Percentiles rank a stretch among this genome's conserved stretches.
Conservation (phyloP, 495 filamentous ascomycete species). For the Hyaloscypha finlandica region DNA sequence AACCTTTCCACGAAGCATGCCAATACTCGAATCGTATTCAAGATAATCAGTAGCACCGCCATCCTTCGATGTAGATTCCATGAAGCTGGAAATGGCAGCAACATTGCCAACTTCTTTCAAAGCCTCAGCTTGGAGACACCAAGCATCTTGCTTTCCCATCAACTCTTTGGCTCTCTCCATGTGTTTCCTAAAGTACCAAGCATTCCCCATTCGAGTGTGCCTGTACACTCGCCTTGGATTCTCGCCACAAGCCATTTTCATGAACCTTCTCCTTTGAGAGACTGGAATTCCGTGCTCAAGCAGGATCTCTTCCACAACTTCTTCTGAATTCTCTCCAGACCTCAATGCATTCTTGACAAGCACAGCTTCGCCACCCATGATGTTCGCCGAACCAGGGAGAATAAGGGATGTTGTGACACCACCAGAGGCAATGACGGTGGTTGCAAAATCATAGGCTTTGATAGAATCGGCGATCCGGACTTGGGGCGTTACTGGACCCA, state of each 20-base stretch:
- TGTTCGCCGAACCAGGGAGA: slow-evolving; percentile 64
- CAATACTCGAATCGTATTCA: slow-evolving; percentile 57
- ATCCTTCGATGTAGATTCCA: slow-evolving; percentile 13
- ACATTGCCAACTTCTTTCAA: slow-evolving; percentile 32
- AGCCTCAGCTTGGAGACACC: slow-evolving; percentile 54
- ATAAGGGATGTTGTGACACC: slow-evolving; percentile 69
- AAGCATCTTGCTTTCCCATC: slow-evolving; percentile 56
- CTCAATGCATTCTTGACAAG: slow-evolving; percentile 62
- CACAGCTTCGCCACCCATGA: slow-evolving; percentile 67
- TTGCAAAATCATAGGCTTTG: slow-evolving; percentile 53
- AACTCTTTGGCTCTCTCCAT: slow-evolving; percentile 57
- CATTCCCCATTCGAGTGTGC: slow-evolving; percentile 56
- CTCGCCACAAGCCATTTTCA: slow-evolving; percentile 75
- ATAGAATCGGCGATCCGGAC: slow-evolving; percentile 59
- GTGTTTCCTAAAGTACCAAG: slow-evolving; percentile 63
- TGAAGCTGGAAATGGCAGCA: slow-evolving; percentile 25
- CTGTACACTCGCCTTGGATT: slow-evolving; percentile 60
- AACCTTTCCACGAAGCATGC: slow-evolving; percentile 61
- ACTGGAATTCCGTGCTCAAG: slow-evolving; percentile 45
- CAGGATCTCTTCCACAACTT: slow-evolving; percentile 52
- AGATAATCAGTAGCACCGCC: slow-evolving; percentile 44
- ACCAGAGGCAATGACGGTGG: slow-evolving; percentile 63
- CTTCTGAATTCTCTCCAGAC: slow-evolving; percentile 48
- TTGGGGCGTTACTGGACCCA: slow-evolving; percentile 53
- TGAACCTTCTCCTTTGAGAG: slow-evolving; percentile 48